A percentile compares a stretch with the other conserved stretches of the same genome.
These are phyloP conservation scores for Trichophaea hybrida DNA, from an alignment of 2,329 filamentous ascomycete genomes.

Conservation along the genomic window DNA sequence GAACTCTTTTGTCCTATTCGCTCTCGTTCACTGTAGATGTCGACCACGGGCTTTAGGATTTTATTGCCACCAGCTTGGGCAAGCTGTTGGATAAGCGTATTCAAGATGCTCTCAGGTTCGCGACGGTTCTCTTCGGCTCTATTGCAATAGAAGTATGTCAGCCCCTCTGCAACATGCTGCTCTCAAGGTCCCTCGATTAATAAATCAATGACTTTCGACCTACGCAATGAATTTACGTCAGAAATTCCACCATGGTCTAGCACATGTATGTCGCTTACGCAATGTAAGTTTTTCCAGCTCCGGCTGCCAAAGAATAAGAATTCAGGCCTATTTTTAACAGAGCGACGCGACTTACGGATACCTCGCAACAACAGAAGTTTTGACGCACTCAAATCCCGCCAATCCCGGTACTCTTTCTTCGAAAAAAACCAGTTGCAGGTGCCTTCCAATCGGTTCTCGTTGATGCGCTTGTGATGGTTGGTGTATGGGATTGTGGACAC, in stretches of 20 bases:
- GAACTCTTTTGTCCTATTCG: not conserved
- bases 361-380: not conserved
- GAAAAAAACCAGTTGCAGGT: not conserved
- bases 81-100: constrained; percentile 2
- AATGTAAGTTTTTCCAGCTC: constrained; percentile 1
- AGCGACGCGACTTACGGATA: not conserved
- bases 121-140: not conserved
- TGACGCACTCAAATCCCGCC: not conserved
- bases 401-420: not conserved
- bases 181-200: not conserved
- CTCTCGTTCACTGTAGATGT: not conserved
- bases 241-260: too few relatives aligned
- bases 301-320: not conserved
- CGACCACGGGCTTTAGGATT: not conserved
- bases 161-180: not conserved
- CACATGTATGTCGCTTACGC: not conserved
- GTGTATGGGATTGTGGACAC: not conserved
- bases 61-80: not conserved
- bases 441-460: not conserved
- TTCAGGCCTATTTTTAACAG: not conserved
- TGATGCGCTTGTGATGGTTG: not conserved
- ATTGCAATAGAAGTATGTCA: constrained; percentile 5
- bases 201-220: constrained; percentile 1
- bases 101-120: not conserved
- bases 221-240: too few relatives aligned